Base-by-base conservation (phyloP, 768 basidiomycete genomes). In the Xerocomellus amylosporus region DNA sequence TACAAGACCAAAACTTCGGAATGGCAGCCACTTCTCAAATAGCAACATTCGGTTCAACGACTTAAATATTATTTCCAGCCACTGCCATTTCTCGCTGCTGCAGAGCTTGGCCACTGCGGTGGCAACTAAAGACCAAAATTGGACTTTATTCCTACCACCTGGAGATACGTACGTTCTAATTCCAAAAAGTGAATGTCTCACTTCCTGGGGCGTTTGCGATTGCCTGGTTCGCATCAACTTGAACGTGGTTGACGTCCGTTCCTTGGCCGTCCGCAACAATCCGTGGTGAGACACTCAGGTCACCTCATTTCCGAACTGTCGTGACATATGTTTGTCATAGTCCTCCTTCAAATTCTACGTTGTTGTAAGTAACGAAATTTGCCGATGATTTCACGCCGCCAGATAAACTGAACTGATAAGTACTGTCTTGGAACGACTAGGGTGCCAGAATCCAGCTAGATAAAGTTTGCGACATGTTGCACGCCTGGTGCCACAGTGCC, bases 221-320 rank as follows among this genome's bases (percentile, higher is more conserved):
- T 22, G 13, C 46, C 15, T 46, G 20, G 34, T 34, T 37, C 38
- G 22, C 46, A 12, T 10, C 37, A 31, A 15, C 46, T 30, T 30
- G 30, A 40, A 30, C 22, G 14, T 20, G 31, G 22, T 37, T 46
- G 43, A 13, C 50, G 13, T 43, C 34, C 41, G 40, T 45, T 31
- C 46, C 20, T 36, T 58, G 17, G 38, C 41, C 33, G 40, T 43
- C 19, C 49, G 42, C 36, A 49, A 43, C 37, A 30, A 15, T 48
- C 48, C 28, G 36, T 34, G 41, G 63, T 64, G 63, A 64, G 48
- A 64, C 62, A 61, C 34, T 20, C 33, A 53, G 28, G 36, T 33
- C 33, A 49, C 12, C 53, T 54, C 53, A 43, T 59, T 51, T 53
- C 46, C 51, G 54, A 10, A 20, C n/a, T 38, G 28, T 46, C 51